A percentile compares a stretch with the other conserved stretches of the same genome.
Conservation (phyloP, 2,329 filamentous ascomycete species). For the Pseudocercospora macadamiae region DNA sequence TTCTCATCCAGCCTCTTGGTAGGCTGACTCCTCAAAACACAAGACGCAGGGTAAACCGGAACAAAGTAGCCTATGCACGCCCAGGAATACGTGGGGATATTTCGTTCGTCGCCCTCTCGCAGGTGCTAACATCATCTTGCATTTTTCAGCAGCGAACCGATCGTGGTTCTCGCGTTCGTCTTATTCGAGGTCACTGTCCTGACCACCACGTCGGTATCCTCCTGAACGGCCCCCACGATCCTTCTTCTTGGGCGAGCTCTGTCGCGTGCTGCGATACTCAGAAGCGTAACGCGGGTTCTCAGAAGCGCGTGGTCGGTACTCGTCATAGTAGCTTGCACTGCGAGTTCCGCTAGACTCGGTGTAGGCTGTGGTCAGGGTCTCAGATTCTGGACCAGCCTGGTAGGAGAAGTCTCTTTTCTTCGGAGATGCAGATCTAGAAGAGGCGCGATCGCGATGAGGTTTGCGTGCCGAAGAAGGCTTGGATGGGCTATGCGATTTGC, state of each 20-base stretch:
- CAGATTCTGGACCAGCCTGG: constrained; percentile 35
- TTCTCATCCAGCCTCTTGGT: background rate
- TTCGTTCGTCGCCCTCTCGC: constrained; percentile 11
- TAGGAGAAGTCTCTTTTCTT: constrained; percentile 42
- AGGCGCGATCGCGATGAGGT: constrained; percentile 26
- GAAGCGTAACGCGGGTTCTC: constrained; percentile 31
- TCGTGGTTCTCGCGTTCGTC: constrained; percentile 1
- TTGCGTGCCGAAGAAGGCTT: constrained; percentile 34
- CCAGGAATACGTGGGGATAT: constrained; percentile 4
- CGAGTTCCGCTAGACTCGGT: constrained; percentile 36
- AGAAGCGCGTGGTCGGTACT: constrained; percentile 36
- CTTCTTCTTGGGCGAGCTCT: constrained; percentile 41
- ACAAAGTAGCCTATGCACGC: background rate
- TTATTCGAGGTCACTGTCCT: constrained; percentile 34
- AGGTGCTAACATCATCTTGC: constrained; percentile 12
- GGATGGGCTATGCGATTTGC: constrained; percentile 33
- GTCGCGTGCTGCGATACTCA: constrained; percentile 28
- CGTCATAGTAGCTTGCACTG: constrained; percentile 40
- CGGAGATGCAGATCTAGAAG: constrained; percentile 35
- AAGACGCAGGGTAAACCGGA: background rate
- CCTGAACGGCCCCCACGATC: constrained; percentile 33
- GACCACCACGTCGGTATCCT: constrained; percentile 33
- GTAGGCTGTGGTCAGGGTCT: constrained; percentile 43
- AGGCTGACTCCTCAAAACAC: too few species aligned
- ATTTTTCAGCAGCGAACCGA: background rate